These are phyloP conservation scores for Mollisia scopiformis DNA, from an alignment of 2,329 filamentous ascomycete genomes.

Conservation along the genomic window DNA sequence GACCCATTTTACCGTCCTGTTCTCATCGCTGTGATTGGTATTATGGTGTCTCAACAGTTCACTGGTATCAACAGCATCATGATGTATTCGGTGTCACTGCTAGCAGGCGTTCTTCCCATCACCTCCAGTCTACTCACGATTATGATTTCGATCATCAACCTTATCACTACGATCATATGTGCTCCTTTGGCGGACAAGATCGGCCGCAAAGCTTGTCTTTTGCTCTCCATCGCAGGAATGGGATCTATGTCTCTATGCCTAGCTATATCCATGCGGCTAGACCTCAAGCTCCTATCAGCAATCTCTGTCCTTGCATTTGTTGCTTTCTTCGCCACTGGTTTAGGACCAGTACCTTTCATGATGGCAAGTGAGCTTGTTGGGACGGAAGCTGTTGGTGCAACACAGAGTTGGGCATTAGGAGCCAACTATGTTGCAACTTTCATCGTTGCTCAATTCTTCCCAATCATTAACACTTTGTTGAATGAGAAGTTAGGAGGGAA, in stretches of 20 bases:
- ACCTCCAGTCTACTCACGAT: conserved; percentile 86
- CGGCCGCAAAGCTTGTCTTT: conserved; percentile 82
- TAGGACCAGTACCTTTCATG: conserved; percentile 95
- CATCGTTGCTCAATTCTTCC: conserved; percentile 92
- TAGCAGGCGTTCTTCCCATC: conserved; percentile 78
- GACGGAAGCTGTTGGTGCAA: conserved; percentile 86
- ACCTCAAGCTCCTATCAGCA: conserved; percentile 75
- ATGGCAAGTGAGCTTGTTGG: conserved; percentile 89
- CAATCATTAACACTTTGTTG: conserved; percentile 76
- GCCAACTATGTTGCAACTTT: conserved; percentile 93
- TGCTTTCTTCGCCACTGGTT: conserved; percentile 83
- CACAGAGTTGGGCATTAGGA: conserved; percentile 84
- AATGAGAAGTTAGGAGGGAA: conserved; percentile 66
- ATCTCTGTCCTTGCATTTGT: conserved; percentile 85
- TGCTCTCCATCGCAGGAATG: conserved; percentile 84
- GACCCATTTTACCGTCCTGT: conserved; percentile 72
- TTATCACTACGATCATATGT: conserved; percentile 78
- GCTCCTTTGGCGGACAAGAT: conserved; percentile 86
- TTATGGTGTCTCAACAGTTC: conserved; percentile 92
- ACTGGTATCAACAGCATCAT: conserved; percentile 96
- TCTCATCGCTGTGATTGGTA: conserved; percentile 81
- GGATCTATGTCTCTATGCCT: conserved; percentile 76
- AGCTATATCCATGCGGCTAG: conserved; percentile 77
- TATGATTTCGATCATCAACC: conserved; percentile 82
- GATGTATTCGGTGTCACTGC: conserved; percentile 95